Evolutionary conservation across 345 rosid species (phyloP).

Genomic region (Eucalyptus erythrocorys): DNA sequence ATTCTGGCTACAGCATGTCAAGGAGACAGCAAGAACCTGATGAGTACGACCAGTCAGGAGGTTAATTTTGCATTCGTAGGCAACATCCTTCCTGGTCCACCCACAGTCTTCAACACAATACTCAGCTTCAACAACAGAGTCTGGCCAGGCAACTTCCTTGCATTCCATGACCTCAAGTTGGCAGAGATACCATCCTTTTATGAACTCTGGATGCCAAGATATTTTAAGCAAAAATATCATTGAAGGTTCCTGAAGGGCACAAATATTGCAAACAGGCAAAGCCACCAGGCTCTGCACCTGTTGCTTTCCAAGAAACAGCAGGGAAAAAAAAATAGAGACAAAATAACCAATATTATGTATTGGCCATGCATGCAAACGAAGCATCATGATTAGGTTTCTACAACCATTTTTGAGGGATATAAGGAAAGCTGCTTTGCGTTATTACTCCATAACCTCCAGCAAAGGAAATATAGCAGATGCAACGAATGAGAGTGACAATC

Average conservation of each 20-base stretch:
- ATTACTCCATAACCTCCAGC: neutral
- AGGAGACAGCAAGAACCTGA: constrained; percentile 36
- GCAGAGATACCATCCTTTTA: constrained; percentile 73
- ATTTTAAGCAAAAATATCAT: neutral
- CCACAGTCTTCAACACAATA: constrained; percentile 49
- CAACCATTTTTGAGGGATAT: neutral
- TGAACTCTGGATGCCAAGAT: constrained; percentile 31
- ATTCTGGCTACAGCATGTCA: neutral
- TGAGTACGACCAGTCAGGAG: constrained; percentile 94
- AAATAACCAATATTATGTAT: neutral
- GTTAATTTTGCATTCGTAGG: constrained; percentile 82
- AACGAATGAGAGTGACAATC: neutral
- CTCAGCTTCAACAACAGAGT: constrained; percentile 29
- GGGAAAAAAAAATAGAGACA: neutral
- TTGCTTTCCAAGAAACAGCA: neutral
- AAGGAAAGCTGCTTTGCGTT: neutral
- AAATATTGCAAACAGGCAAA: neutral
- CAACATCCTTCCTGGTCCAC: constrained; percentile 52
- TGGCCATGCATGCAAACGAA: neutral
- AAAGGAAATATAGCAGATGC: neutral
- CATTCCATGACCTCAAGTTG: constrained; percentile 86
- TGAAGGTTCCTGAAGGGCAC: neutral
- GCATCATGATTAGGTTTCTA: neutral
- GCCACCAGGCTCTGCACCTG: neutral
- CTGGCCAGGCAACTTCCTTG: constrained; percentile 73